A percentile compares a stretch with the other conserved stretches of the same genome.
Conservation (phyloP, 225 moss, liverwort and hornwort species). For the Asterella californica region DNA sequence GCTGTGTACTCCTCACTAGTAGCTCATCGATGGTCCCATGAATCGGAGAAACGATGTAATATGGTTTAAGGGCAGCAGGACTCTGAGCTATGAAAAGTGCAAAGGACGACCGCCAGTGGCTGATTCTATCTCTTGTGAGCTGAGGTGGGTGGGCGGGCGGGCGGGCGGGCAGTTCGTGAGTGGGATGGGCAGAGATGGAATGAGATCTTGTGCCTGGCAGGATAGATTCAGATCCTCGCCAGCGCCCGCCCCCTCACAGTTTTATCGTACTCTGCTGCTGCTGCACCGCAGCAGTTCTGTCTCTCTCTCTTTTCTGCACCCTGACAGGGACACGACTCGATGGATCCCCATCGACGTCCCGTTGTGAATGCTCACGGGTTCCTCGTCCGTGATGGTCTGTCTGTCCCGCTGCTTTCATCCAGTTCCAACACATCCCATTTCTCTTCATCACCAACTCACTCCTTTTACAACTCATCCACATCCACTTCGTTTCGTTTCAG, state of each 20-base stretch:
- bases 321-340: neutral
- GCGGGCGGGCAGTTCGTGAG: neutral
- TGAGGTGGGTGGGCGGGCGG: neutral
- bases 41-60: neutral
- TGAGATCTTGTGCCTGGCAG: neutral
- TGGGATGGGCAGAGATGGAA: neutral
- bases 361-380: slow-evolving; percentile 8
- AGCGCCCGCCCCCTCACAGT: neutral
- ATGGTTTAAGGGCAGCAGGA: too few relatives aligned
- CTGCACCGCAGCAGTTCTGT: neutral
- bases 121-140: neutral
- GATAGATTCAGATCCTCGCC: neutral
- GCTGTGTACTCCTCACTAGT: too few relatives aligned
- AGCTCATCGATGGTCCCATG: too few relatives aligned
- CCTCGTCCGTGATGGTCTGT: too few relatives aligned
- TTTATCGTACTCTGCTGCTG: neutral
- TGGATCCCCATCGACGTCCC: neutral
- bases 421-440: neutral
- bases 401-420: neutral
- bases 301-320: neutral
- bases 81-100: slow-evolving; percentile 2
- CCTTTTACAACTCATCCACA: neutral
- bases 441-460: neutral
- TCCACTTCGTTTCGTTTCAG: neutral
- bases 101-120: neutral